A percentile compares a stretch with the other conserved stretches of the same genome.
phyloP scores from a whole-genome alignment of 1,139 yeast genomes.

The Lodderomyces pseudojiufengensis region DNA sequence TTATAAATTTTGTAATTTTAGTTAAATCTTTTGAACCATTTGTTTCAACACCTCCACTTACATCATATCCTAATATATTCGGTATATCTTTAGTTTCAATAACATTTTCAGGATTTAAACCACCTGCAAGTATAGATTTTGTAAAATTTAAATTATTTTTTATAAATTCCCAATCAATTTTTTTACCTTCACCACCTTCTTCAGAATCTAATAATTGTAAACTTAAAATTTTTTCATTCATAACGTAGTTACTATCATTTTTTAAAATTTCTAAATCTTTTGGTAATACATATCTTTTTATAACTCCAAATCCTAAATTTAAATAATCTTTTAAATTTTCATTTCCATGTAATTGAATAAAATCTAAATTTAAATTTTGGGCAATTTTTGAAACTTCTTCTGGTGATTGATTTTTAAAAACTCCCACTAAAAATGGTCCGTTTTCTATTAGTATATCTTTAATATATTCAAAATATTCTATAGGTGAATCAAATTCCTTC shows the following conservation, averaged over 20 bases:
- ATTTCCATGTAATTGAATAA: conserved; percentile 86
- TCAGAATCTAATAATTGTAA: conserved; percentile 80
- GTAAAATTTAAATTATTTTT: conserved; percentile 33
- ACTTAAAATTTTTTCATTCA: conserved; percentile 29
- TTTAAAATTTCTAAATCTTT: conserved; percentile 34
- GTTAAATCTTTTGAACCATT: conserved; percentile 61
- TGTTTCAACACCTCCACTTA: conserved; percentile 89
- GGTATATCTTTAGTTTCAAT: conserved; percentile 39
- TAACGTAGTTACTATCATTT: conserved; percentile 17
- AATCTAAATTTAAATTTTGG: conserved; percentile 54
- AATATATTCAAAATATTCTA: conserved; percentile 35
- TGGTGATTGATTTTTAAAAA: conserved; percentile 76
- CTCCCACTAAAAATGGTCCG: conserved; percentile 84
- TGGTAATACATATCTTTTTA: conserved; percentile 68
- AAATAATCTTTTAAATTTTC: conserved; percentile 46
- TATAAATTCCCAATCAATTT: conserved; percentile 61
- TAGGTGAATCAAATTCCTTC: conserved; percentile 13
- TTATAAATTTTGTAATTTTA: conserved; percentile 59
- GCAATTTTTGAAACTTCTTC: conserved; percentile 55
- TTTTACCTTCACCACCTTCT: conserved; percentile 85
- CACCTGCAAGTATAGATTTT: conserved; percentile 79
- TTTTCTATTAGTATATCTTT: conserved; percentile 32
- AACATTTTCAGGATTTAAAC: conserved; percentile 75
- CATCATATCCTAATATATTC: conserved; percentile 84
- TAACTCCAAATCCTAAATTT: conserved; percentile 50